Conservation (phyloP, 2,329 filamentous ascomycete genomes). For the Phyllosticta paracitricarpa region DNA sequence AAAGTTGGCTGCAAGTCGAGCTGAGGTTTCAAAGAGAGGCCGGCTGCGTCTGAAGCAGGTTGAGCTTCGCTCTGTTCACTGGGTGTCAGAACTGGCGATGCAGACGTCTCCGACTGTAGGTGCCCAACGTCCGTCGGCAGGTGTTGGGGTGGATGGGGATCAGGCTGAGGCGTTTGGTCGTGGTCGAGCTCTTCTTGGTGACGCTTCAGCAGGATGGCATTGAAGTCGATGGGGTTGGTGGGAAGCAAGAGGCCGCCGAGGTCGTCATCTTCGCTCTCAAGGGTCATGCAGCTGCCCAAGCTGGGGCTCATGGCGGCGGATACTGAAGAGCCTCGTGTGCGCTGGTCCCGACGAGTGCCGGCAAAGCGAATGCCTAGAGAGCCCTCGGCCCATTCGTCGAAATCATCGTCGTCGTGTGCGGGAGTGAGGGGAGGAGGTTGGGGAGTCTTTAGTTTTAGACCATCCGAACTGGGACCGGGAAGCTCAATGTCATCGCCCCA, state of each 20-base stretch:
- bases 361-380: constrained; percentile 85
- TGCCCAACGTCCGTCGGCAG: background rate
- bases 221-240: constrained; percentile 71
- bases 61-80: constrained; percentile 15
- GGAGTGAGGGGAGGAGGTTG: constrained; percentile 32
- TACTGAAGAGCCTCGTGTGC: constrained; percentile 71
- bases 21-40: background rate
- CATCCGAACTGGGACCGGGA: constrained; percentile 23
- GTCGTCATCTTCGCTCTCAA: constrained; percentile 88
- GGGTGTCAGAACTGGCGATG: constrained; percentile 11
- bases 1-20: constrained; percentile 9
- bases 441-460: constrained; percentile 34
- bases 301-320: constrained; percentile 88
- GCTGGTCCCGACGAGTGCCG: constrained; percentile 70
- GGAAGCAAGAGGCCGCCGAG: constrained; percentile 85
- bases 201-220: constrained; percentile 63
- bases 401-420: constrained; percentile 33
- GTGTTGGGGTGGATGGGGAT: constrained; percentile 1
- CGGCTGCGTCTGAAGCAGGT: constrained; percentile 9
- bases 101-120: constrained; percentile 10
- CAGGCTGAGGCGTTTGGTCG: constrained; percentile 8
- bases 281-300: constrained; percentile 79
- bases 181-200: constrained; percentile 39
- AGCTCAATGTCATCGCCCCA: constrained; percentile 43
- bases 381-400: constrained; percentile 89